These are phyloP conservation scores for Micromonas commoda DNA, from an alignment of 139 green algal genomes.

Conservation along the genomic window DNA sequence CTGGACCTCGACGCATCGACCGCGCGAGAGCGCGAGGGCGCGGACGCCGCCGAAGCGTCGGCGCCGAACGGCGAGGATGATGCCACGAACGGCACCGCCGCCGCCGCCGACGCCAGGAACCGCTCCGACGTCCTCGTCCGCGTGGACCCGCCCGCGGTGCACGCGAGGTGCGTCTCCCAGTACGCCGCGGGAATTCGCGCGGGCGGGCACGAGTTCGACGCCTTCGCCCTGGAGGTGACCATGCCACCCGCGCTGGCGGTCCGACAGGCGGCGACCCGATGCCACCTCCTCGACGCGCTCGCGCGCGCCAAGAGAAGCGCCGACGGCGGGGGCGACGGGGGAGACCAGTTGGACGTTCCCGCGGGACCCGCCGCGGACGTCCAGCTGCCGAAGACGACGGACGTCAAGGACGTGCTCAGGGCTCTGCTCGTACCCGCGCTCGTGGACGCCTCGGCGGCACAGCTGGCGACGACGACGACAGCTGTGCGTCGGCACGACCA, in stretches of 20 bases:
- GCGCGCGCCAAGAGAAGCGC: too few species aligned
- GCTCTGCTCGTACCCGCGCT: not conserved
- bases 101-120: too few species aligned
- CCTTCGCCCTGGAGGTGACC: not conserved
- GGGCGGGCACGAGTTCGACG: not conserved
- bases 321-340: too few species aligned
- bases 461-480: too few species aligned
- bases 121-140: too few species aligned
- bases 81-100: too few species aligned
- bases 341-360: too few species aligned
- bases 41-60: too few species aligned
- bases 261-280: not conserved
- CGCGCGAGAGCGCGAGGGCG: not conserved
- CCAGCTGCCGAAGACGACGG: not conserved
- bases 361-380: not conserved
- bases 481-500: too few species aligned
- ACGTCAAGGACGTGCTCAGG: slow-evolving; percentile 6
- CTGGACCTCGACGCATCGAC: not conserved
- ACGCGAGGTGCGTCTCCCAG: not conserved
- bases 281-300: not conserved
- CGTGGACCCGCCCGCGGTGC: too few species aligned
- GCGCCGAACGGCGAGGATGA: too few species aligned
- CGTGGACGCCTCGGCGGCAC: not conserved
- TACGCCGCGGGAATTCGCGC: not conserved
- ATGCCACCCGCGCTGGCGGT: not conserved